Conservation (phyloP, 768 basidiomycete genomes). For the Termitomyces sp. region DNA sequence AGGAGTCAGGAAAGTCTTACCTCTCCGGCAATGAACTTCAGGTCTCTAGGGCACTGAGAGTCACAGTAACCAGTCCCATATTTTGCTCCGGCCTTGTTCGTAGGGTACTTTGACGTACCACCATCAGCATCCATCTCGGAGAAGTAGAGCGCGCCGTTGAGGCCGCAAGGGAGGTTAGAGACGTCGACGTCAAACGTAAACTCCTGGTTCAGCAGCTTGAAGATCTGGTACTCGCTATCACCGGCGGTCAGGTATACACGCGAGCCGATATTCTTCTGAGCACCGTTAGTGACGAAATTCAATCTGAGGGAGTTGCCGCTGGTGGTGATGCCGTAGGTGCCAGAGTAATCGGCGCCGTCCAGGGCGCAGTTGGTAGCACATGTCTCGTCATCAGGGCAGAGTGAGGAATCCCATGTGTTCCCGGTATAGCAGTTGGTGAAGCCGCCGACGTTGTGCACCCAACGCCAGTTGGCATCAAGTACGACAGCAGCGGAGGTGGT, state of each 20-base stretch:
- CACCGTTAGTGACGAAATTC: conserved; percentile 38
- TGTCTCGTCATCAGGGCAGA: conserved; percentile 43
- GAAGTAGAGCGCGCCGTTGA: conserved; percentile 32
- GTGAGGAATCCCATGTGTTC: conserved; percentile 43
- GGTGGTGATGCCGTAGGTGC: conserved; percentile 48
- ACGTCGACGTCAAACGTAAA: conserved; percentile 27
- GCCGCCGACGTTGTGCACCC: conserved; percentile 34
- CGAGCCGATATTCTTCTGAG: conserved; percentile 33
- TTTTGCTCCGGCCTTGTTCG: conserved; percentile 49
- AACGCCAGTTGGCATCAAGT: conserved; percentile 57
- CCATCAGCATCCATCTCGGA: conserved; percentile 56
- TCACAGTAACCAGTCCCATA: conserved; percentile 67
- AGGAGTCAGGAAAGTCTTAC: conserved; percentile 20
- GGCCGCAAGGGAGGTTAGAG: conserved; percentile 50
- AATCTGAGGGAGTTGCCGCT: conserved; percentile 40
- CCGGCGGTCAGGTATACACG: conserved; percentile 46
- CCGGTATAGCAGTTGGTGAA: conserved; percentile 50
- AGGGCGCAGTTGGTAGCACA: conserved; percentile 24
- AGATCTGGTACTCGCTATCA: conserved; percentile 33
- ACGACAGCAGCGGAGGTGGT: conserved; percentile 32
- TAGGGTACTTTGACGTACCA: conserved; percentile 38
- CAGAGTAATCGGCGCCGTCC: conserved; percentile 42
- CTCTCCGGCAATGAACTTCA: conserved; percentile 59
- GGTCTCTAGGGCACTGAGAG: conserved; percentile 55
- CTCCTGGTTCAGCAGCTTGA: conserved; percentile 10